Conservation (phyloP, 768 basidiomycete species). For the Auricularia sp. region DNA sequence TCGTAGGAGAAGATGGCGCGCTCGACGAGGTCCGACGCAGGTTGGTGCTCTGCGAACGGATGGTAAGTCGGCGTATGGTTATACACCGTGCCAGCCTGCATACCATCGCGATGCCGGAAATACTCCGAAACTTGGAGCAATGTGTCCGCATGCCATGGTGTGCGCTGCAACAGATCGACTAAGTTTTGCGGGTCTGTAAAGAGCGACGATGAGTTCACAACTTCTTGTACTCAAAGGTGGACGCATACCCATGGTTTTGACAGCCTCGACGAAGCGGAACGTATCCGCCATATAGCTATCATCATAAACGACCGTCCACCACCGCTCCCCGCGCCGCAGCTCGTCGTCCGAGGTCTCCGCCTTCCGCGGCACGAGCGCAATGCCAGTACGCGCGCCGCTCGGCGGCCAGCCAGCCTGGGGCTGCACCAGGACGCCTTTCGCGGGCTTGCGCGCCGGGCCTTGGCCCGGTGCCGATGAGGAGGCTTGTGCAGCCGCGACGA, state of each 20-base stretch:
- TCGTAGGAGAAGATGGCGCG: conserved; percentile 93
- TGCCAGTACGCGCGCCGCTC: conserved; percentile 57
- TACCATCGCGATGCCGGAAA: conserved; percentile 80
- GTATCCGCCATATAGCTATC: conserved; percentile 77
- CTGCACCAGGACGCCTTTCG: conserved; percentile 65
- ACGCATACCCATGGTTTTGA: conserved; percentile 65
- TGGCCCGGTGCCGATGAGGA: background rate
- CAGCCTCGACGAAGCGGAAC: conserved; percentile 68
- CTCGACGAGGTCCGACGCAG: conserved; percentile 81
- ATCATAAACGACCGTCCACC: conserved; percentile 86
- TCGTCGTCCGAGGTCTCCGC: conserved; percentile 27
- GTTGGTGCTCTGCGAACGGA: conserved; percentile 52
- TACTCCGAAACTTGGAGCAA: conserved; percentile 80
- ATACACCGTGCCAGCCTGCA: too few species aligned
- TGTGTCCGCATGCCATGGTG: conserved; percentile 92
- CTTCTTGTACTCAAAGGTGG: background rate
- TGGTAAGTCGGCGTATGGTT: too few species aligned
- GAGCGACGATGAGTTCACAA: background rate
- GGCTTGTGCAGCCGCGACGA: conserved; percentile 38
- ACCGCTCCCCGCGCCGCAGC: conserved; percentile 49
- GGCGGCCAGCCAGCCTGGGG: conserved; percentile 72
- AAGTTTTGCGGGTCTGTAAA: conserved; percentile 65
- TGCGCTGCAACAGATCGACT: conserved; percentile 59
- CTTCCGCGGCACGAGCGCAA: conserved; percentile 20
- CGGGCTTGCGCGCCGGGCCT: conserved; percentile 2